Evolutionary conservation across 257 asterid genomes (phyloP).

Genomic region (Rhazya stricta): DNA sequence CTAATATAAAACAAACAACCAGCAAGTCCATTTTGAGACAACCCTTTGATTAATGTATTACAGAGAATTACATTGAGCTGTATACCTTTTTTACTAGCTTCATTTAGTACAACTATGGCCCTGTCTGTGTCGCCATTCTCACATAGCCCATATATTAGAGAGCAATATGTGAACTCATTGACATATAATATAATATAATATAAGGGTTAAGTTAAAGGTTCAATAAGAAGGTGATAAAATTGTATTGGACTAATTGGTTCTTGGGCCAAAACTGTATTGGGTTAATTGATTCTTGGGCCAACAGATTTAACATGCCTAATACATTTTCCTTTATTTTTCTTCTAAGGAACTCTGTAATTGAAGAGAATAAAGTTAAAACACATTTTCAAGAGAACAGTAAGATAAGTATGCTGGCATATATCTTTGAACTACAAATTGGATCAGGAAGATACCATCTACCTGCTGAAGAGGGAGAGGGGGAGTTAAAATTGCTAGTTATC

Average conservation of each 20-base stretch:
- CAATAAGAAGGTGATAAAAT: too few species aligned
- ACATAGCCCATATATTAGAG: slow-evolving; percentile 66
- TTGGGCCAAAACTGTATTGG: too few species aligned
- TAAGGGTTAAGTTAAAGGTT: too few species aligned
- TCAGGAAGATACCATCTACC: background rate
- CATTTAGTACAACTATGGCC: slow-evolving; percentile 49
- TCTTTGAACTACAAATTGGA: background rate
- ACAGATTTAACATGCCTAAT: too few species aligned
- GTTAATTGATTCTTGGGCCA: too few species aligned
- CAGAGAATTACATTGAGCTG: slow-evolving; percentile 48
- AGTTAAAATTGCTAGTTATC: background rate
- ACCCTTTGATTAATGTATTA: slow-evolving; percentile 71
- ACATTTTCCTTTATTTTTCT: background rate
- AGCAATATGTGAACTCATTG: slow-evolving; percentile 74
- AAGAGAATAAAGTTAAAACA: background rate
- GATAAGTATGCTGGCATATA: background rate
- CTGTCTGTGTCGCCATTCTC: slow-evolving; percentile 65
- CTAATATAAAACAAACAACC: too few species aligned
- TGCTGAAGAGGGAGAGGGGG: background rate
- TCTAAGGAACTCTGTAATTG: background rate
- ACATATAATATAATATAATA: too few species aligned
- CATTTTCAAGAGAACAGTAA: background rate
- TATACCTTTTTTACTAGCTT: slow-evolving; percentile 52
- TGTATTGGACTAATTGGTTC: too few species aligned
- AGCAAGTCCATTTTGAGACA: slow-evolving; percentile 52